Percentiles rank a stretch among this genome's conserved stretches.
phyloP scores from a whole-genome alignment of 805 yeast genomes.

The Wickerhamiella nectarea region DNA sequence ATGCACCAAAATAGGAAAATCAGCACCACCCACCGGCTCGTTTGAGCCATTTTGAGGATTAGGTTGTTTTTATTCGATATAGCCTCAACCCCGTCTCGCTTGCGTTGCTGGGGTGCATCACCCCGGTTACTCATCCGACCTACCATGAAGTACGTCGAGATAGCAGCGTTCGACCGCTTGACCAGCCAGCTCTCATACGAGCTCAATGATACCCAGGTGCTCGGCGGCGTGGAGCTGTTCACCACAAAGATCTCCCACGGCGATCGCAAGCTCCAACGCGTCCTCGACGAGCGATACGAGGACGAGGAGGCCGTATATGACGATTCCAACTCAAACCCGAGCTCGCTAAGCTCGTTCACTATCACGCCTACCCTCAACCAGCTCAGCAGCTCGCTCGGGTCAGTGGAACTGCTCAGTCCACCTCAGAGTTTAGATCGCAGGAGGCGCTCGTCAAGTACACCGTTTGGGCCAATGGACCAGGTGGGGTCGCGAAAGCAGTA shows the following conservation, averaged over 20 bases:
- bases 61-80: too few relatives aligned
- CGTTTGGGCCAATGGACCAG: conserved; percentile 85
- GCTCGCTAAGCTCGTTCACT: conserved; percentile 12
- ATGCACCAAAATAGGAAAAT: neutral
- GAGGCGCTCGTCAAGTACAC: conserved; percentile 31
- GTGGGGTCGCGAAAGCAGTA: conserved; percentile 79
- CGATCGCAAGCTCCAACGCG: conserved; percentile 77
- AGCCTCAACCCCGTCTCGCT: too few relatives aligned
- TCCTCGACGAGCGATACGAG: conserved; percentile 47
- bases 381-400: conserved; percentile 3
- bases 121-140: neutral
- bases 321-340: neutral
- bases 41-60: too few relatives aligned
- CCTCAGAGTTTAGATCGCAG: conserved; percentile 13
- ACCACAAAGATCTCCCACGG: conserved; percentile 88
- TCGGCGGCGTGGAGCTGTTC: conserved; percentile 85
- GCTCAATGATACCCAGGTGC: conserved; percentile 58
- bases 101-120: neutral
- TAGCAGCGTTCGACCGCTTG: conserved; percentile 79
- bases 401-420: conserved; percentile 16
- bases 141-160: conserved; percentile 66
- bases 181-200: conserved; percentile 75
- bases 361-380: conserved; percentile 13
- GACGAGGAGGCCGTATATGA: conserved; percentile 9
- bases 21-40: too few relatives aligned